Base-by-base conservation (phyloP, 768 basidiomycete genomes). In the Fomitopsis serialis region DNA sequence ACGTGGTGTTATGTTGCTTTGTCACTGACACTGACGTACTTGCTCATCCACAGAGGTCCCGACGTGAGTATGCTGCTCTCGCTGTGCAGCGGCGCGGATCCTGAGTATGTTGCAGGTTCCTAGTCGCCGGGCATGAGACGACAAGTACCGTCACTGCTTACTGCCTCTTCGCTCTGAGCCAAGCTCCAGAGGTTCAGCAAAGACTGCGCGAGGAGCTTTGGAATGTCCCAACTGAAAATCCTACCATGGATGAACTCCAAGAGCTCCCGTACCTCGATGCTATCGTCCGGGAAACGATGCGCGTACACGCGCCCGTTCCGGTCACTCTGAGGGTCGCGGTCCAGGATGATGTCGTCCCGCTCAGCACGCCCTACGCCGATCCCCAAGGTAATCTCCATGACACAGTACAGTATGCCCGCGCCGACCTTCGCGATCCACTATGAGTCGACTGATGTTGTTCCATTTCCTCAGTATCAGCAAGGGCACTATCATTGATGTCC, bases 211-310 rank as follows among this genome's bases (percentile, higher is more conserved):
- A 71, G 5, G 77, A 78, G 58, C 58, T 77, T 8, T 57, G 65
- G 34, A 63, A 68, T 0, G 70, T 84, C 13, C 61, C 73, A 1
- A 81, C 79, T 0, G 60, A 58, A 11, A 50, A 44, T 0, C 86
- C 87, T 2, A 74, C 76, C 2, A 87, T 89, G 82, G 87, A 90
- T 40, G 76, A 82, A 27, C 74, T 91, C 2, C 78, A 80, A 53
- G 69, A 74, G 1, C 70, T 92, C 4, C 78, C 84, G 0, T 89
- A 86, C 61, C 79, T 91, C 15, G 89, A 89, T 55, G 73, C 72
- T 17, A 77, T 85, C 8, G 73, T 85, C 1, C 75, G 79, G 9
- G 86, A 87, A 65, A 78, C 76, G 0, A 65, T 87, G 54, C 77
- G 85, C 1, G 43, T 83, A 0, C 74, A 85, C 57, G 53, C 82